These are phyloP conservation scores for Limonium bicolor DNA, from an alignment of 148 eudicot species.

Conservation along the genomic window DNA sequence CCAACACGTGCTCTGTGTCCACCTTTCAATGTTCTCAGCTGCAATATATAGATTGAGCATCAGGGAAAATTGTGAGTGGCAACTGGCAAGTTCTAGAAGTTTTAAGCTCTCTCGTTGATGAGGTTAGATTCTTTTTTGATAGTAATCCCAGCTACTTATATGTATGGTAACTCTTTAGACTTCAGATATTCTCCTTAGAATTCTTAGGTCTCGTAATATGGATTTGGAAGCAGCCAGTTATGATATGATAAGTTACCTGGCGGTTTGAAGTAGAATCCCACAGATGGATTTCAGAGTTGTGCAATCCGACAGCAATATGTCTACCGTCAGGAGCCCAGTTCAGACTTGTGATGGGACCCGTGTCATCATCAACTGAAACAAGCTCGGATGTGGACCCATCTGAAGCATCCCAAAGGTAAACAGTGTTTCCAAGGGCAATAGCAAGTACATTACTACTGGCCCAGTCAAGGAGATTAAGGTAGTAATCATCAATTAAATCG, in stretches of 20 bases:
- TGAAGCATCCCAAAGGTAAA: constrained; percentile 89
- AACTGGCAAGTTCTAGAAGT: too few species aligned
- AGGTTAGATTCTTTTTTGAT: too few species aligned
- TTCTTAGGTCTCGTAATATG: too few species aligned
- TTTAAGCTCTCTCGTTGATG: too few species aligned
- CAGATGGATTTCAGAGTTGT: constrained; percentile 80
- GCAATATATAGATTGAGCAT: constrained; percentile 8
- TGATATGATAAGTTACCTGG: constrained; percentile 20
- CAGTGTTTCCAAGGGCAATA: constrained; percentile 81
- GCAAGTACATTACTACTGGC: constrained; percentile 83
- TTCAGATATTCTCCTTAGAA: too few species aligned
- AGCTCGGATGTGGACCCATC: constrained; percentile 68
- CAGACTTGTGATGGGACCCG: constrained; percentile 87
- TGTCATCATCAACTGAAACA: constrained; percentile 66
- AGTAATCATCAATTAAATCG: constrained; percentile 77
- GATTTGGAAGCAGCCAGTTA: not conserved
- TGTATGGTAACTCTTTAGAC: too few species aligned
- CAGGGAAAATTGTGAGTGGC: too few species aligned
- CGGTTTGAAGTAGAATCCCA: constrained; percentile 80
- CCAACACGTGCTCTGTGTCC: constrained; percentile 75
- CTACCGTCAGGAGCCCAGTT: constrained; percentile 97
- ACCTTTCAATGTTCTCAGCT: constrained; percentile 78
- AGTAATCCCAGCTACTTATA: too few species aligned
- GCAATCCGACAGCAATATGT: constrained; percentile 72
- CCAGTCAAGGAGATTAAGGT: constrained; percentile 86